Evolutionary conservation across 441 rosid species (phyloP), one percentile per base, ranked within the genome.

Genomic region (California macrophylla): DNA sequence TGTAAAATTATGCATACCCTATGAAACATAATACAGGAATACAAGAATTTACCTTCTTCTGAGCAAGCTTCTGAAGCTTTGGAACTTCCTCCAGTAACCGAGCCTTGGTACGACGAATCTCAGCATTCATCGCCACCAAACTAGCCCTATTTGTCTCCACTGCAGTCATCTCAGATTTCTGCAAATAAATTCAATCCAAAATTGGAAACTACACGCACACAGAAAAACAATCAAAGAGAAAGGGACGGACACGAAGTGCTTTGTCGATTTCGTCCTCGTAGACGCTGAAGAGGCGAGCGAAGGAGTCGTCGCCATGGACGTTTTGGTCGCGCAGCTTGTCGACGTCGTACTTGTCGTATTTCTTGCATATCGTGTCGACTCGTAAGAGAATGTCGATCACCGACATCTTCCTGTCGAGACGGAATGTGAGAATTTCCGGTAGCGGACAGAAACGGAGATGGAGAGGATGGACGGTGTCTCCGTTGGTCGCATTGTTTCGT

Each of bases 331-430:
- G 80, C 18, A 85, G 88, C 79, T 80, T 85, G 68, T 82, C 85
- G 62, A 82, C 40, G 21, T 86, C 89, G 68, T 86, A 85, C 74
- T 86, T 82, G 26, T 85, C 91, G 65, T 83, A 86, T 66, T 78
- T 88, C 79, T 80, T 86, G 80, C 93, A 85, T 21, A 88, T 82
- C 72, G 76, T 83, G 1, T 88, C 88, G 69, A 82, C 82, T 70
- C 88, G 69, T 71, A 84, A 85, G 69, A 81, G 77, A 66, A 85
- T 79, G 72, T 86, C 80, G 6, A 85, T 78, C 42, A 85, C 85
- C 60, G 82, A 75, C 90, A 85, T 88, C 34, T 66, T 69, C 25
- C 32, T 64, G 23, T 29, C 23, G 30, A 6, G 65, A n/a, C 6
- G 38, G 64, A 29, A 10, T 15, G 7, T 38, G 45, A 38, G 12